Base-by-base conservation (phyloP, 768 basidiomycete genomes). In the Boletus reticulatus region DNA sequence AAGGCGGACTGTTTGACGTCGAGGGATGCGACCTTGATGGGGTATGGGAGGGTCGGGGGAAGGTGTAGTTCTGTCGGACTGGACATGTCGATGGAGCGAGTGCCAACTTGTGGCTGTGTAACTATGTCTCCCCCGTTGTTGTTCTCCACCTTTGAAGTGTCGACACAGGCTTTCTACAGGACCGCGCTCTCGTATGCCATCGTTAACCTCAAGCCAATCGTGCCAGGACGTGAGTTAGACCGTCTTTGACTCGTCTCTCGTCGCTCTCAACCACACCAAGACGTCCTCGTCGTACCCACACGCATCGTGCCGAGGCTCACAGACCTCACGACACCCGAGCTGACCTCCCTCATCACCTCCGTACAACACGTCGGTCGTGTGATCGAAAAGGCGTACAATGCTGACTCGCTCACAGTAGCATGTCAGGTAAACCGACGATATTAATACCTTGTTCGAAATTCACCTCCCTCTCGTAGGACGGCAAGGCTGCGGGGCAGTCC, bases 181-280 rank as follows among this genome's bases (percentile, higher is more conserved):
- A 80, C 84, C 4, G 62, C 82, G 2, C 78, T 89, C 13, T 84
- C 89, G 0, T 89, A 82, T 70, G 96, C 91, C 2, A 88, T 97
- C 58, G 95, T 98, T 44, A 98, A 98, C 69, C 83, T 97, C 57
- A 97, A 94, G 64, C 96, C 95, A 1, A 86, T 97, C 61, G 84
- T 95, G 10, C 93, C 94, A 39, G 94, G 94, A 46, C 94, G 96
- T 98, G 72, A 74, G 92, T 81, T 24, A 3, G 7, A n/a, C 10
- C 22, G 2, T 13, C 34, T 36, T 14, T 12, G 12, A 14, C 34
- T 9, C 29, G 29, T 29, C 29, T 29, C 29, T 8, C 1, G 32
- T 1, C 31, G 19, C 27, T 4, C 63, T 59, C 56, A 68, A 27
- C 34, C 31, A 24, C 38, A 39, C 38, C 34, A 64, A 87, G 85